These are phyloP conservation scores for Venustampulla echinocandica DNA, from an alignment of 495 filamentous ascomycete species.

Conservation along the genomic window DNA sequence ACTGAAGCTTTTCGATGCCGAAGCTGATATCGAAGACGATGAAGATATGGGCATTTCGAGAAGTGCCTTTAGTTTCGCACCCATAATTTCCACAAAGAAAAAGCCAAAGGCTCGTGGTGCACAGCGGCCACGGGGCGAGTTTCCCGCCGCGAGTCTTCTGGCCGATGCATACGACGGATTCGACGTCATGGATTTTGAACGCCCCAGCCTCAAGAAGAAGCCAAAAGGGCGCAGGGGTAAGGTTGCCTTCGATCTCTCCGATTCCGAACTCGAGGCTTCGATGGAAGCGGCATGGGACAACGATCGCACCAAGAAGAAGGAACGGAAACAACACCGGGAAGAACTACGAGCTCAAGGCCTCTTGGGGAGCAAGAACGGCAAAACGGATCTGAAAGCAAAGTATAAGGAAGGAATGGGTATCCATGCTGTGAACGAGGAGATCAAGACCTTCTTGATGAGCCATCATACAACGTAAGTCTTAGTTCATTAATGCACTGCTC, in stretches of 20 bases:
- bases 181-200: constrained; percentile 75
- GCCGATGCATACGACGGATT: constrained; percentile 71
- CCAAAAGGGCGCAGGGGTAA: constrained; percentile 48
- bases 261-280: constrained; percentile 61
- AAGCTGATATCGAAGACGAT: constrained; percentile 17
- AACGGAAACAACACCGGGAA: constrained; percentile 69
- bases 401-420: constrained; percentile 65
- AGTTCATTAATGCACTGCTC: not conserved
- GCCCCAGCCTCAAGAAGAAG: constrained; percentile 48
- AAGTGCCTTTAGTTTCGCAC: not conserved
- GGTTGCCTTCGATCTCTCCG: constrained; percentile 49
- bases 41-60: constrained; percentile 5
- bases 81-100: not conserved
- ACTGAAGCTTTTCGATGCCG: constrained; percentile 43
- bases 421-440: constrained; percentile 61
- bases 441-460: constrained; percentile 60
- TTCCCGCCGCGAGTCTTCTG: constrained; percentile 30
- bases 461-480: constrained; percentile 50
- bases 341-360: constrained; percentile 69
- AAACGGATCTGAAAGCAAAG: constrained; percentile 59
- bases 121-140: constrained; percentile 14
- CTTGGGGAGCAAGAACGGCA: constrained; percentile 55
- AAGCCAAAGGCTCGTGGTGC: constrained; percentile 1
- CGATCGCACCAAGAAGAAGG: constrained; percentile 75
- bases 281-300: constrained; percentile 58